Conservation (phyloP, 176 grass and related monocot species). For the Canna indica region DNA sequence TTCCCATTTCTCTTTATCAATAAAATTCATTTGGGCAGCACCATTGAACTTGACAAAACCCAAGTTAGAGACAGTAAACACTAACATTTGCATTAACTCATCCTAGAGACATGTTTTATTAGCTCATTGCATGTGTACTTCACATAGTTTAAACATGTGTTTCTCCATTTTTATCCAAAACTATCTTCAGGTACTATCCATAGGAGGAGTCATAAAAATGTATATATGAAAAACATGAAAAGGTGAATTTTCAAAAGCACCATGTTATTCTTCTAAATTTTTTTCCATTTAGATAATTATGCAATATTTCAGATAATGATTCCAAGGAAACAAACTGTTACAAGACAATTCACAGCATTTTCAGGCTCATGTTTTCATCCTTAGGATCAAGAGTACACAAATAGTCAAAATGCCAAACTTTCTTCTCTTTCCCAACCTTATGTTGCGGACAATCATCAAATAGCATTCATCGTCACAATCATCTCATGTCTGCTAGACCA, state of each 20-base stretch:
- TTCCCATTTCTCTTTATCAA: no score
- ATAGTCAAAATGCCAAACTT: not conserved
- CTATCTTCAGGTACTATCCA: no score
- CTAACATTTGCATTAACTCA: not conserved
- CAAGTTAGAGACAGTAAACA: no score
- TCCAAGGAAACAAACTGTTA: not conserved
- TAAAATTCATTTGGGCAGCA: no score
- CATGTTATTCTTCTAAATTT: not conserved
- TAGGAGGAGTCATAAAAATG: not conserved
- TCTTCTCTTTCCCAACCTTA: not conserved
- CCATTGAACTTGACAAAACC: no score
- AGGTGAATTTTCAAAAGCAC: not conserved
- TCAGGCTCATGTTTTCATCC: not conserved
- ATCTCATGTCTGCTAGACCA: not conserved
- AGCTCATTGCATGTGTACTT: not conserved
- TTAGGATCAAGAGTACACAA: not conserved
- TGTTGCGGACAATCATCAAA: not conserved
- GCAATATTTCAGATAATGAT: not conserved
- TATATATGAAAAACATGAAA: not conserved
- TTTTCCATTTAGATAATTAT: not conserved
- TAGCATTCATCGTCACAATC: not conserved
- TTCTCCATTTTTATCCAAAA: not conserved
- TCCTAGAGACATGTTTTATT: not conserved
- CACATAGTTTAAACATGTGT: not conserved
- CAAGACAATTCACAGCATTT: not conserved